Evolutionary conservation across 495 filamentous ascomycete species (phyloP).

Genomic region (Glarea lozoyensis): DNA sequence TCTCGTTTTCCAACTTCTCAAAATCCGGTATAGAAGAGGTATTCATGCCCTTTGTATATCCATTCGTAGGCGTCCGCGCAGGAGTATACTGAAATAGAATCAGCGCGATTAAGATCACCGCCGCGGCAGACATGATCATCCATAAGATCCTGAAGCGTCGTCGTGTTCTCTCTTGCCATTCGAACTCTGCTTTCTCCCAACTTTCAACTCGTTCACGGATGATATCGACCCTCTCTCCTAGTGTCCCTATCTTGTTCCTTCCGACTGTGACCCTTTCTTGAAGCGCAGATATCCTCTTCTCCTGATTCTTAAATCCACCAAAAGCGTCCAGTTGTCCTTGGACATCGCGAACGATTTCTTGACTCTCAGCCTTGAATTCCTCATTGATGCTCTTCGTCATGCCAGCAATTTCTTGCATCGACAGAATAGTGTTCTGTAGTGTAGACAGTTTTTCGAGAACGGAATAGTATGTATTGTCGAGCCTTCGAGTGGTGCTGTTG

Average conservation of each 20-base stretch:
- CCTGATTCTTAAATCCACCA: constrained; percentile 61
- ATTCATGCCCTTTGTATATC: constrained; percentile 1
- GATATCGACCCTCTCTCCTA: constrained; percentile 56
- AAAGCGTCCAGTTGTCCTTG: constrained; percentile 56
- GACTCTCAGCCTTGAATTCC: constrained; percentile 53
- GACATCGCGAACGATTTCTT: constrained; percentile 52
- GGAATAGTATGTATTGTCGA: constrained; percentile 85
- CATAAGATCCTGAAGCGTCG: constrained; percentile 54
- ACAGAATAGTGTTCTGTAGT: constrained; percentile 57
- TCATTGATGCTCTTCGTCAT: constrained; percentile 51
- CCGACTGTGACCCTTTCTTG: constrained; percentile 56
- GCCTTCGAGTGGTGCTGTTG: constrained; percentile 52
- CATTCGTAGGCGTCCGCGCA: constrained; percentile 1
- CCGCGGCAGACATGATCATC: constrained; percentile 36
- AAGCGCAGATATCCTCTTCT: constrained; percentile 54
- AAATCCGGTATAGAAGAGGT: constrained; percentile 8
- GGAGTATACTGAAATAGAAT: constrained; percentile 23
- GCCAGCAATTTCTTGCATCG: constrained; percentile 60
- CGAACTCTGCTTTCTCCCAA: constrained; percentile 62
- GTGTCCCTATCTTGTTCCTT: constrained; percentile 50
- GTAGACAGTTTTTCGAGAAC: constrained; percentile 67
- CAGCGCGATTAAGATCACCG: constrained; percentile 36
- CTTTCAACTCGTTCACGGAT: constrained; percentile 56
- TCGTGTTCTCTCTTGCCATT: constrained; percentile 63
- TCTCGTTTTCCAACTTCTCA: constrained; percentile 10